phyloP scores from a whole-genome alignment of 257 asterid species.

The Gentiana dahurica region DNA sequence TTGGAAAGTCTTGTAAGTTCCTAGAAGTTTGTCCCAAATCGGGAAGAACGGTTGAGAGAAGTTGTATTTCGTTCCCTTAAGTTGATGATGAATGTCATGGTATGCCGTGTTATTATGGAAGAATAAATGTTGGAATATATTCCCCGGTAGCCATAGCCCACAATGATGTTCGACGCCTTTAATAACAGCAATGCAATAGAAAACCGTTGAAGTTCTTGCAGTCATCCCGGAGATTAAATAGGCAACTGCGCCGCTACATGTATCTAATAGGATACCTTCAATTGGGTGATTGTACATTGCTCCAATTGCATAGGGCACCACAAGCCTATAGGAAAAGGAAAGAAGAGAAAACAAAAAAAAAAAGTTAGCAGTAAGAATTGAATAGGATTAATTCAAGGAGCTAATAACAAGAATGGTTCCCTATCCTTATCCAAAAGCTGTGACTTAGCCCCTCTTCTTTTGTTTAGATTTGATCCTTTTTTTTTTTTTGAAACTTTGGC shows the following conservation, averaged over 20 bases:
- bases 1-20: conserved; percentile 57
- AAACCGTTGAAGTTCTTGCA: conserved; percentile 63
- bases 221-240: conserved; percentile 83
- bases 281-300: conserved; percentile 88
- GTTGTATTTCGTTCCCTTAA: conserved; percentile 71
- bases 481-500: too few species aligned
- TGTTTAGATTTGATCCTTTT: too few species aligned
- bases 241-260: conserved; percentile 76
- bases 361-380: too few species aligned
- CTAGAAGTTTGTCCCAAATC: conserved; percentile 82
- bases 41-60: conserved; percentile 89
- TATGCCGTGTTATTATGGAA: conserved; percentile 71
- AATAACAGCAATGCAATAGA: conserved; percentile 77
- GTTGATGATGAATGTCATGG: conserved; percentile 90
- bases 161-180: conserved; percentile 88
- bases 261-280: conserved; percentile 79
- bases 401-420: too few species aligned
- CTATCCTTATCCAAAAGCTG: too few species aligned
- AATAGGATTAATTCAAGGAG: too few species aligned
- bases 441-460: too few species aligned
- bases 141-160: conserved; percentile 85
- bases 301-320: conserved; percentile 74
- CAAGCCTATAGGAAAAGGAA: conserved; percentile 22
- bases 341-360: background rate
- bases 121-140: conserved; percentile 62